These are phyloP conservation scores for Saxispiralis lemnorum DNA, from an alignment of 495 filamentous ascomycete species.

Conservation along the genomic window DNA sequence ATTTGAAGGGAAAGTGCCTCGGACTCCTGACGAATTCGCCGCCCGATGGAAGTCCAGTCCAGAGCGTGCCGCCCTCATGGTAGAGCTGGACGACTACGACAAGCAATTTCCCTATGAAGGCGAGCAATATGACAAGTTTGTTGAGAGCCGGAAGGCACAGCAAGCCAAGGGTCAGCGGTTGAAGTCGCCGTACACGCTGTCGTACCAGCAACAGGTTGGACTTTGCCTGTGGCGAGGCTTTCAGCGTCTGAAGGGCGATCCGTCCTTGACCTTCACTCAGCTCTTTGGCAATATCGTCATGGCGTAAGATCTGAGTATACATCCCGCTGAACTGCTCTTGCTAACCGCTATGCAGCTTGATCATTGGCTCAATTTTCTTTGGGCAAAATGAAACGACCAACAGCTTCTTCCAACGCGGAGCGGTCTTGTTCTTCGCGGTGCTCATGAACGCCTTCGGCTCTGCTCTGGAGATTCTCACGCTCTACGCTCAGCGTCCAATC, in stretches of 20 bases:
- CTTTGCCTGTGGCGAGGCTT: constrained; percentile 52
- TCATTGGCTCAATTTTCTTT: constrained; percentile 71
- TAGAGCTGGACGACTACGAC: constrained; percentile 57
- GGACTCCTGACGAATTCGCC: constrained; percentile 54
- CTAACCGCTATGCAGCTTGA: no score
- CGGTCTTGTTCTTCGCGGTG: constrained; percentile 73
- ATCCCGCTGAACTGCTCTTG: no score
- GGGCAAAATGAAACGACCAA: constrained; percentile 43
- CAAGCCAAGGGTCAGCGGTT: constrained; percentile 37
- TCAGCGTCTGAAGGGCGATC: constrained; percentile 49
- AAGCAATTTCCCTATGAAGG: constrained; percentile 43
- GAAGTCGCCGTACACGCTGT: constrained; percentile 18
- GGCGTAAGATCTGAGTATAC: no score
- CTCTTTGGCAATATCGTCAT: constrained; percentile 59
- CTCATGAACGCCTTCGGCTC: constrained; percentile 66
- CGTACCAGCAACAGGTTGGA: constrained; percentile 14
- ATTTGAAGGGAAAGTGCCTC: constrained; percentile 45
- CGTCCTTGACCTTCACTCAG: constrained; percentile 48
- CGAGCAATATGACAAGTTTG: constrained; percentile 48
- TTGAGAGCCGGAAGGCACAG: constrained; percentile 43
- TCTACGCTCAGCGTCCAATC: constrained; percentile 78
- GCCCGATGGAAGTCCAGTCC: constrained; percentile 54
- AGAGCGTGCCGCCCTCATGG: constrained; percentile 45
- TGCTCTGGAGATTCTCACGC: constrained; percentile 44
- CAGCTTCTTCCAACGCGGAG: constrained; percentile 65